A percentile compares a stretch with the other conserved stretches of the same genome.
Evolutionary conservation across 768 basidiomycete species (phyloP).

Genomic region (Tulasnella sp.): DNA sequence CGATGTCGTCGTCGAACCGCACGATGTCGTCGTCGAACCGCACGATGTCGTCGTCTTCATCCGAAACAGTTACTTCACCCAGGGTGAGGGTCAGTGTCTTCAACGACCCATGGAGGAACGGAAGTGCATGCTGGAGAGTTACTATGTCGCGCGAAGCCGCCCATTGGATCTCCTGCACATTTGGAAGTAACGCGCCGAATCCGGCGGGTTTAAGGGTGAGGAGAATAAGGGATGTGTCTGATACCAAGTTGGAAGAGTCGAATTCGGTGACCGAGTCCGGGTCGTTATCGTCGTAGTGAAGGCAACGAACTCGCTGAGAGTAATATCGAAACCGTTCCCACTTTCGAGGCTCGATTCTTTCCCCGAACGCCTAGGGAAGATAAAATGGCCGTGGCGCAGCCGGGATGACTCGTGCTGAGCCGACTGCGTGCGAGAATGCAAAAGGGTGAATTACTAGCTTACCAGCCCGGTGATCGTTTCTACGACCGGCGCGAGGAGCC

Average conservation of each 20-base stretch:
- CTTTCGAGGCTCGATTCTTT: neutral
- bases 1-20: too few relatives aligned
- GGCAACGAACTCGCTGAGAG: neutral
- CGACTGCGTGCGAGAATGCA: neutral
- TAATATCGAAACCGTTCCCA: neutral
- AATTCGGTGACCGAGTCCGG: neutral
- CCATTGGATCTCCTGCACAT: neutral
- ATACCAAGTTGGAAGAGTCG: neutral
- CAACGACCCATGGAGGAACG: neutral
- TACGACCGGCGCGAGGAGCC: constrained; percentile 7
- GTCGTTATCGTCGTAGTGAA: neutral
- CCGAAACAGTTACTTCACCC: neutral
- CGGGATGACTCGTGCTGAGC: neutral
- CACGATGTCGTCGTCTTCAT: neutral
- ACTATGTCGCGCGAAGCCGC: neutral
- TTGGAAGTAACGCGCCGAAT: neutral
- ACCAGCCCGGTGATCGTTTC: neutral
- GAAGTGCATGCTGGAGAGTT: neutral
- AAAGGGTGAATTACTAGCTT: neutral
- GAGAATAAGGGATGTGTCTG: neutral
- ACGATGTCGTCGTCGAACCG: too few relatives aligned
- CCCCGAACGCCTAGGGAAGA: neutral
- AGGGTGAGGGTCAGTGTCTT: neutral
- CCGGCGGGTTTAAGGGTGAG: neutral
- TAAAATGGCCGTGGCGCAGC: neutral